Percentiles rank a stretch among this genome's conserved stretches.
Evolutionary conservation across 2,329 filamentous ascomycete genomes (phyloP).

Genomic region (Cryoendolithus antarcticus): DNA sequence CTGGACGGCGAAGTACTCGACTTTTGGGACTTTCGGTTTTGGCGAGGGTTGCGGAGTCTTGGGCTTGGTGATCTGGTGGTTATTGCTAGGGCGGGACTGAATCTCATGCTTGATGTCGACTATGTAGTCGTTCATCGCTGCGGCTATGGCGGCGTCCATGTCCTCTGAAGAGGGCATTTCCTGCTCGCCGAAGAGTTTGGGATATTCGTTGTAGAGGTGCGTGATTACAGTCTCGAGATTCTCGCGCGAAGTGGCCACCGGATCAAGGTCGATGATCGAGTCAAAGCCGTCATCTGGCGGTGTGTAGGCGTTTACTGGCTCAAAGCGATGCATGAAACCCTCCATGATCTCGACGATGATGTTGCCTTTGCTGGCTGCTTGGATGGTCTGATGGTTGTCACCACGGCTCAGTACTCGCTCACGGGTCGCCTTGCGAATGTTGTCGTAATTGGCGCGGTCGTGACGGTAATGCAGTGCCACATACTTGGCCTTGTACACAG

Average conservation of each 20-base stretch:
- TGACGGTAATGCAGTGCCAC: conserved; percentile 86
- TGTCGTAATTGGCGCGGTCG: conserved; percentile 53
- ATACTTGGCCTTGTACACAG: conserved; percentile 52
- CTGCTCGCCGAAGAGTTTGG: conserved; percentile 53
- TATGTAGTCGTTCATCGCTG: conserved; percentile 62
- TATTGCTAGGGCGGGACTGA: conserved; percentile 38
- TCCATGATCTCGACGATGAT: conserved; percentile 91
- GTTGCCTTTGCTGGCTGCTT: conserved; percentile 58
- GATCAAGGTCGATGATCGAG: conserved; percentile 71
- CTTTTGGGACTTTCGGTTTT: conserved; percentile 37
- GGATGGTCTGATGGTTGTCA: conserved; percentile 96
- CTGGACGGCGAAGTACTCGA: conserved; percentile 55
- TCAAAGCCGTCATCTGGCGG: conserved; percentile 77
- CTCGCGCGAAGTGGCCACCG: conserved; percentile 59
- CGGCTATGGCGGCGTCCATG: conserved; percentile 67
- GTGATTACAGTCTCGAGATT: conserved; percentile 74
- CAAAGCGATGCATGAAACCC: conserved; percentile 76
- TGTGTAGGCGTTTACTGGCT: conserved; percentile 54
- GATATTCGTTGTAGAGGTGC: conserved; percentile 63
- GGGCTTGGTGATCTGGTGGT: conserved; percentile 14
- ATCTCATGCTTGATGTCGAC: conserved; percentile 67
- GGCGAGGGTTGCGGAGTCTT: conserved; percentile 21
- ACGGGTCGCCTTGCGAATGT: conserved; percentile 62
- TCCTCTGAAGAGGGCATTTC: conserved; percentile 58
- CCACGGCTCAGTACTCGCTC: conserved; percentile 72